Evolutionary conservation across 2,329 filamentous ascomycete species (phyloP).

Genomic region (Huntiella savannae): DNA sequence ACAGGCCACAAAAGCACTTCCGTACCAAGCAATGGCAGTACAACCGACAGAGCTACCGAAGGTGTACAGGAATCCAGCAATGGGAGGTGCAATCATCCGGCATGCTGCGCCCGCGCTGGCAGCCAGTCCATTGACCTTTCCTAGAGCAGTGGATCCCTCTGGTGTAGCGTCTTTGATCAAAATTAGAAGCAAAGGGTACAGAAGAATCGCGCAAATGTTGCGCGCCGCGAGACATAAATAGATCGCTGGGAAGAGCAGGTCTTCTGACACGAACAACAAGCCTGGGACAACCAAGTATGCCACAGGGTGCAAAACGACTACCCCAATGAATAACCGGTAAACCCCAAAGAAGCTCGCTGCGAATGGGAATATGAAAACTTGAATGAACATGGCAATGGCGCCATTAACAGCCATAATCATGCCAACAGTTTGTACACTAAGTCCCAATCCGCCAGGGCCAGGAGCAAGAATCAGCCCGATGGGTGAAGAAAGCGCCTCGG

Average conservation of each 20-base stretch:
- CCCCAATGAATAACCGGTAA: slow-evolving; percentile 37
- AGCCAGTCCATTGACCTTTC: slow-evolving; percentile 46
- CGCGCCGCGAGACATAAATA: slow-evolving; percentile 38
- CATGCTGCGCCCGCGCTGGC: slow-evolving; percentile 47
- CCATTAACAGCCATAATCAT: slow-evolving; percentile 41
- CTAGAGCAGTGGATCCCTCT: slow-evolving; percentile 29
- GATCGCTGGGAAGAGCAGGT: slow-evolving; percentile 34
- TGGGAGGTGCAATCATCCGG: slow-evolving; percentile 46
- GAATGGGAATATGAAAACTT: slow-evolving; percentile 41
- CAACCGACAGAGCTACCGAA: slow-evolving; percentile 36
- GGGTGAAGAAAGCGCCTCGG: slow-evolving; percentile 15
- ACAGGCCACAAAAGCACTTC: slow-evolving; percentile 35
- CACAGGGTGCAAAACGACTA: slow-evolving; percentile 41
- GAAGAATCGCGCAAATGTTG: slow-evolving; percentile 41
- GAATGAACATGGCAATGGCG: slow-evolving; percentile 37
- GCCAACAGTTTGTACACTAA: slow-evolving; percentile 43
- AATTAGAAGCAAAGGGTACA: slow-evolving; percentile 49
- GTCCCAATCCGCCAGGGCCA: slow-evolving; percentile 34
- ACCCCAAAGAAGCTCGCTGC: slow-evolving; percentile 39
- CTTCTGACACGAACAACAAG: slow-evolving; percentile 34
- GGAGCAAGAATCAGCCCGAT: slow-evolving; percentile 21
- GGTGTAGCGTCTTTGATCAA: slow-evolving; percentile 49
- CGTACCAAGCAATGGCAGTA: slow-evolving; percentile 45
- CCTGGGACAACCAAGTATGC: slow-evolving; percentile 40
- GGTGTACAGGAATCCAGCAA: slow-evolving; percentile 44